Evolutionary conservation across 352 stramenopile species (phyloP).

Genomic region (Halophytophthora batemanensis): DNA sequence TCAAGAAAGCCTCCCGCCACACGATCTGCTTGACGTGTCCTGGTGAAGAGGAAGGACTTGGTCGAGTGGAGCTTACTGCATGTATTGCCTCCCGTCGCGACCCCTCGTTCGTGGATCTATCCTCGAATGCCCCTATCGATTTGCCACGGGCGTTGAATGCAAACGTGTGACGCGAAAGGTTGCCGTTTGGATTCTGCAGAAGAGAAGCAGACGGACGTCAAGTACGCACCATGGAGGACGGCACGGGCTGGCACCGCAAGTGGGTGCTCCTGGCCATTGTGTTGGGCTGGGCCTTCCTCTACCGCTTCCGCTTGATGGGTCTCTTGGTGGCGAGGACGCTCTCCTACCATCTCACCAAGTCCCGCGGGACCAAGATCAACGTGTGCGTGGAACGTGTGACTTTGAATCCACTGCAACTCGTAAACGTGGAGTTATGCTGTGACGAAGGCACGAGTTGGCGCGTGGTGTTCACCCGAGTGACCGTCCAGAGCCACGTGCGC

Average conservation of each 20-base stretch:
- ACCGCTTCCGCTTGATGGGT: conserved; percentile 53
- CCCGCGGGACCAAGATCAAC: conserved; percentile 13
- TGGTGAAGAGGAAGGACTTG: too few species aligned
- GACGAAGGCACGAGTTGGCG: conserved; percentile 26
- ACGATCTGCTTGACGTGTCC: too few species aligned
- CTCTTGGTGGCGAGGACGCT: conserved; percentile 41
- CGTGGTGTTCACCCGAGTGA: conserved; percentile 43
- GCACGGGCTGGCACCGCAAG: conserved; percentile 53
- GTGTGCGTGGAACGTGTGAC: conserved; percentile 47
- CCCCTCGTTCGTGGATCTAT: too few species aligned
- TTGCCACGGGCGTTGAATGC: too few species aligned
- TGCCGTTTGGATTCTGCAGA: conserved; percentile 5
- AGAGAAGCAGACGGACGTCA: neutral
- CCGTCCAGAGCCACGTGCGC: conserved; percentile 44
- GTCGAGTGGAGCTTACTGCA: too few species aligned
- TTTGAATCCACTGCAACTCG: conserved; percentile 38
- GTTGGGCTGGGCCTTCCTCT: conserved; percentile 49
- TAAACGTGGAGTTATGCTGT: conserved; percentile 41
- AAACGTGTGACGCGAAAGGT: conserved; percentile 20
- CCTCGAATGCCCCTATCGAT: too few species aligned
- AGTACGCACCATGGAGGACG: conserved; percentile 22
- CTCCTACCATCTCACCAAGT: conserved; percentile 35
- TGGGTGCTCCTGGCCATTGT: conserved; percentile 42
- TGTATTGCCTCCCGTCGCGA: too few species aligned
- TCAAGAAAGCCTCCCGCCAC: too few species aligned